Conservation (phyloP, 192 early-diverging fungal genomes). For the Neocallimastix lanati region DNA sequence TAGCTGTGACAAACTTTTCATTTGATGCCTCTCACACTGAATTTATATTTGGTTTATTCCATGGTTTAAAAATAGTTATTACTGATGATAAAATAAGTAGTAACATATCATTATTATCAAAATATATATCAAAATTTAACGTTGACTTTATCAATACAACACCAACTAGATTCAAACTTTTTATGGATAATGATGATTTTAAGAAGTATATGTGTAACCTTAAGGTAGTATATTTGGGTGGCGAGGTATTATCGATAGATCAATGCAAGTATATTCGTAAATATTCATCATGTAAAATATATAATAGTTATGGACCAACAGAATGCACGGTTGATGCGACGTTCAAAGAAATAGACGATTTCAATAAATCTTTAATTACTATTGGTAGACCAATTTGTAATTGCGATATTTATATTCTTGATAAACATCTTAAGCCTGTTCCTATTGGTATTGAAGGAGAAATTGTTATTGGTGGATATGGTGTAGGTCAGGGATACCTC, state of each 20-base stretch:
- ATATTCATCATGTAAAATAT: background rate
- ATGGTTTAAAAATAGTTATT: too few relatives aligned
- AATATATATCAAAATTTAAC: too few relatives aligned
- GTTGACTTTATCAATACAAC: too few relatives aligned
- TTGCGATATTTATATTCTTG: constrained; percentile 8
- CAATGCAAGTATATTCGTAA: background rate
- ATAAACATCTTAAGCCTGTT: constrained; percentile 2
- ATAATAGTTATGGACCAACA: background rate
- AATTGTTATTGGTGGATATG: constrained; percentile 10
- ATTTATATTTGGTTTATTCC: too few relatives aligned
- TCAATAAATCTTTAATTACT: background rate
- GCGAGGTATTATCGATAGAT: background rate
- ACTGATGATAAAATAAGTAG: too few relatives aligned
- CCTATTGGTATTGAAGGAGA: constrained; percentile 13
- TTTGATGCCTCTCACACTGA: too few relatives aligned
- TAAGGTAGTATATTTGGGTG: background rate
- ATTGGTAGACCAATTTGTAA: constrained; percentile 6
- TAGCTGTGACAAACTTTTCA: too few relatives aligned
- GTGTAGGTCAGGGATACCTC: constrained; percentile 15
- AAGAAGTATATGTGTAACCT: background rate
- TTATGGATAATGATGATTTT: too few relatives aligned
- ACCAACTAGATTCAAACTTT: too few relatives aligned
- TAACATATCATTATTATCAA: too few relatives aligned
- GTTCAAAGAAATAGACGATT: background rate
- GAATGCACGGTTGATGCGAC: background rate